These are phyloP conservation scores for Cordyceps javanica DNA, from an alignment of 2,329 filamentous ascomycete species.

Conservation along the genomic window DNA sequence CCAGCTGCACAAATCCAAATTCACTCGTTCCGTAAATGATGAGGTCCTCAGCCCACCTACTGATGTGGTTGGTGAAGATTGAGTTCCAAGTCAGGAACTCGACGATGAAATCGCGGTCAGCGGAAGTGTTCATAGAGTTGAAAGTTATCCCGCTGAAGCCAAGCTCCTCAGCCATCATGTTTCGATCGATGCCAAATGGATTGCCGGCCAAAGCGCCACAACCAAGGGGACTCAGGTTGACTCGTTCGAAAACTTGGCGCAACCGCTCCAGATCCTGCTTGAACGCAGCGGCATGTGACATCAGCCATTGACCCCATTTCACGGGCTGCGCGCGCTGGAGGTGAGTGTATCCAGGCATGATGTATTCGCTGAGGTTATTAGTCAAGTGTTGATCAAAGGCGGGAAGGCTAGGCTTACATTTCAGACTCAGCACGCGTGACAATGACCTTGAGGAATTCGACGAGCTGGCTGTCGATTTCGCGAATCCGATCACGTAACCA, in stretches of 20 bases:
- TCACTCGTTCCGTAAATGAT: slow-evolving; percentile 76
- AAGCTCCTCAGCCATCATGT: slow-evolving; percentile 49
- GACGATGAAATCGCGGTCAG: slow-evolving; percentile 66
- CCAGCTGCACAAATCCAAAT: slow-evolving; percentile 69
- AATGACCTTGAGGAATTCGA: slow-evolving; percentile 63
- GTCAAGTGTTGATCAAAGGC: slow-evolving; percentile 11
- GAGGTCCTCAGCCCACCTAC: slow-evolving; percentile 73
- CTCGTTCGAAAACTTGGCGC: slow-evolving; percentile 63
- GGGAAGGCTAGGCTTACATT: slow-evolving; percentile 35
- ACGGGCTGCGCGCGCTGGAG: slow-evolving; percentile 76
- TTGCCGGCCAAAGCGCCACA: slow-evolving; percentile 23
- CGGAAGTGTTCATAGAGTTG: slow-evolving; percentile 66
- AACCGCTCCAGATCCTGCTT: slow-evolving; percentile 69
- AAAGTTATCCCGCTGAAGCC: slow-evolving; percentile 63
- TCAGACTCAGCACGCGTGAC: slow-evolving; percentile 65
- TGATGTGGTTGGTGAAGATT: slow-evolving; percentile 65
- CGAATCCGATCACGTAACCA: slow-evolving; percentile 75
- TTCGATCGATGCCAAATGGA: slow-evolving; percentile 24
- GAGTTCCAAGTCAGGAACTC: slow-evolving; percentile 67
- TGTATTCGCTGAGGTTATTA: slow-evolving; percentile 39
- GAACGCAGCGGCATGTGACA: slow-evolving; percentile 69
- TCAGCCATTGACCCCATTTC: slow-evolving; percentile 74
- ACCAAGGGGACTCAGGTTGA: slow-evolving; percentile 56
- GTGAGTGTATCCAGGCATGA: slow-evolving; percentile 90
- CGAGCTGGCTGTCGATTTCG: slow-evolving; percentile 61